Conservation (phyloP, 2,329 filamentous ascomycete species). For the Arthrinium puccinioides region DNA sequence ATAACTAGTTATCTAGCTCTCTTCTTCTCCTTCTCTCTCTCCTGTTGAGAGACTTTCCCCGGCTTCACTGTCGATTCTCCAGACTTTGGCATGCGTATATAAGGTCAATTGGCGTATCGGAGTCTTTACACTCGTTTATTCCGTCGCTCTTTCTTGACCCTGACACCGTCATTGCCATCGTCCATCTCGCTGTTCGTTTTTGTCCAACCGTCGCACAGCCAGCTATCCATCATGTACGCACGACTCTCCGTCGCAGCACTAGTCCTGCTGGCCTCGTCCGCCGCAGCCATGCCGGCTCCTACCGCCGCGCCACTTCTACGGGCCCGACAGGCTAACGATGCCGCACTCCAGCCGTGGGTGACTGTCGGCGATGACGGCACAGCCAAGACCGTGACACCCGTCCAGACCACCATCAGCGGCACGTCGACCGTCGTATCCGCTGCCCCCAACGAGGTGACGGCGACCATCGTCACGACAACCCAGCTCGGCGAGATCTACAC, state of each 20-base stretch:
- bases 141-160: too few species aligned
- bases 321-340: slow-evolving; percentile 16
- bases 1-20: too few species aligned
- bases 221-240: slow-evolving; percentile 12
- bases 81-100: too few species aligned
- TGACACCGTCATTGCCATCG: too few species aligned
- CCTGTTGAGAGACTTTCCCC: too few species aligned
- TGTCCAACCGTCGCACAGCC: too few species aligned
- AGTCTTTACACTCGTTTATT: too few species aligned
- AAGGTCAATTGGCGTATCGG: too few species aligned
- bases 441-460: slow-evolving; percentile 34
- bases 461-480: slow-evolving; percentile 26
- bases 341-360: slow-evolving; percentile 42
- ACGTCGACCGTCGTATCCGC: slow-evolving; percentile 31
- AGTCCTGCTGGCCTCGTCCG: slow-evolving; percentile 16
- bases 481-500: slow-evolving; percentile 20
- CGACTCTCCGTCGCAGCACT: slow-evolving; percentile 12
- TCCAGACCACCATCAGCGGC: slow-evolving; percentile 36
- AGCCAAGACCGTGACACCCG: slow-evolving; percentile 42
- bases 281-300: slow-evolving; percentile 15
- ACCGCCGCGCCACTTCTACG: slow-evolving; percentile 4
- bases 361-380: slow-evolving; percentile 39
- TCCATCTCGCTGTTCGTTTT: too few species aligned
- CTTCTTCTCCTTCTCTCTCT: too few species aligned
- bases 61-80: too few species aligned